These are phyloP conservation scores for Tarenaya hassleriana DNA, from an alignment of 345 rosid species.

Conservation along the genomic window DNA sequence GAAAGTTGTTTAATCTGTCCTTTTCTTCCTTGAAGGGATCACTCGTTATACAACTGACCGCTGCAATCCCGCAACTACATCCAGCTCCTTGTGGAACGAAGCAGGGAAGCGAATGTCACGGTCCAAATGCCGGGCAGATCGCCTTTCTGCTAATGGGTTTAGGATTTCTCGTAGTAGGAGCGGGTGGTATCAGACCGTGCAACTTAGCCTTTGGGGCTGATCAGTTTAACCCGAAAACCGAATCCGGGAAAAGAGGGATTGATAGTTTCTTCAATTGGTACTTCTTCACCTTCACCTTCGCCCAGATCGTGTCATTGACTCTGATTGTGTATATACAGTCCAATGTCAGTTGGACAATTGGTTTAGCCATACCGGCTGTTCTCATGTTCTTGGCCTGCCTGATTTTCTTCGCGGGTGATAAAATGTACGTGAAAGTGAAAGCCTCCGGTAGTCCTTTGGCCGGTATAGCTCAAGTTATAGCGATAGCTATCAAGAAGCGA, in stretches of 20 bases:
- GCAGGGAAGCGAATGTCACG: slow-evolving; percentile 31
- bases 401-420: slow-evolving; percentile 51
- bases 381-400: slow-evolving; percentile 58
- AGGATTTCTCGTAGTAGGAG: no score
- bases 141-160: slow-evolving; percentile 45
- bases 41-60: slow-evolving; percentile 49
- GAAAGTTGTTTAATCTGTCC: background rate
- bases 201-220: slow-evolving; percentile 76
- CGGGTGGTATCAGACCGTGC: slow-evolving; percentile 77
- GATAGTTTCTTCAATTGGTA: slow-evolving; percentile 88
- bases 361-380: slow-evolving; percentile 57
- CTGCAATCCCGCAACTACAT: slow-evolving; percentile 50
- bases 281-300: slow-evolving; percentile 71
- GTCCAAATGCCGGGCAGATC: slow-evolving; percentile 53
- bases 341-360: slow-evolving; percentile 71
- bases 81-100: slow-evolving; percentile 38
- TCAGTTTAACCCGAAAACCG: slow-evolving; percentile 65
- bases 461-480: slow-evolving; percentile 45
- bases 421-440: slow-evolving; percentile 59
- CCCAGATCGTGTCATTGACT: slow-evolving; percentile 57
- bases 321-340: slow-evolving; percentile 74
- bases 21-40: slow-evolving; percentile 39
- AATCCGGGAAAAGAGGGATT: slow-evolving; percentile 64
- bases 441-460: slow-evolving; percentile 75
- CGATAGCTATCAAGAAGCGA: slow-evolving; percentile 52